phyloP scores from a whole-genome alignment of 176 grass and related monocot species.

The bread wheat (Triticum aestivum) region DNA sequence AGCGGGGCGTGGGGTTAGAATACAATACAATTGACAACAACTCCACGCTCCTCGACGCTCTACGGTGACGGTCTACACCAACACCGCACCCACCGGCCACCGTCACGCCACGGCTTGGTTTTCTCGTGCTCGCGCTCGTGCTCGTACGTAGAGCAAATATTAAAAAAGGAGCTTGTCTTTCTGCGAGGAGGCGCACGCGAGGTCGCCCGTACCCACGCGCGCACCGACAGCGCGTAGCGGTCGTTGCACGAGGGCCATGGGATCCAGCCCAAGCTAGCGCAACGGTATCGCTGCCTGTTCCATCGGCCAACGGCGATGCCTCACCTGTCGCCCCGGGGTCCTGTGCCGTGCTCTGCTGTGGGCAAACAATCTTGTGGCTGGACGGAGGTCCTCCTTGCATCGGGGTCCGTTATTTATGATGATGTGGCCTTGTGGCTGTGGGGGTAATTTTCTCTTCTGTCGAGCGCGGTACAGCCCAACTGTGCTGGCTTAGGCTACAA shows the following conservation, averaged over 20 bases:
- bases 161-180: constrained; percentile 13
- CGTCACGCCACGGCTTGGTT: neutral
- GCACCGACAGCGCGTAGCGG: constrained; percentile 24
- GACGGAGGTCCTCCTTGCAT: too few relatives aligned
- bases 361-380: neutral
- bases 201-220: neutral
- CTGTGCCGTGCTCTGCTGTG: neutral
- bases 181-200: neutral
- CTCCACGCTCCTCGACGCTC: neutral
- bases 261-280: neutral
- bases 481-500: neutral
- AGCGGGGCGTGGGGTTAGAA: neutral
- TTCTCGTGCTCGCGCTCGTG: neutral
- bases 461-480: neutral
- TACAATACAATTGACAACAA: neutral
- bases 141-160: neutral
- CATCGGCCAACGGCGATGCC: constrained; percentile 39
- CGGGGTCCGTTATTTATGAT: neutral
- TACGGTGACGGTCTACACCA: neutral
- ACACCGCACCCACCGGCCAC: neutral
- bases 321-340: constrained; percentile 25
- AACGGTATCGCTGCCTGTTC: neutral
- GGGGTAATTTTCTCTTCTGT: neutral
- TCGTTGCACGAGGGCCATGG: constrained; percentile 19
- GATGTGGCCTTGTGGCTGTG: neutral